Conservation (phyloP, 2,329 filamentous ascomycete genomes). For the Biscogniauxia marginata region DNA sequence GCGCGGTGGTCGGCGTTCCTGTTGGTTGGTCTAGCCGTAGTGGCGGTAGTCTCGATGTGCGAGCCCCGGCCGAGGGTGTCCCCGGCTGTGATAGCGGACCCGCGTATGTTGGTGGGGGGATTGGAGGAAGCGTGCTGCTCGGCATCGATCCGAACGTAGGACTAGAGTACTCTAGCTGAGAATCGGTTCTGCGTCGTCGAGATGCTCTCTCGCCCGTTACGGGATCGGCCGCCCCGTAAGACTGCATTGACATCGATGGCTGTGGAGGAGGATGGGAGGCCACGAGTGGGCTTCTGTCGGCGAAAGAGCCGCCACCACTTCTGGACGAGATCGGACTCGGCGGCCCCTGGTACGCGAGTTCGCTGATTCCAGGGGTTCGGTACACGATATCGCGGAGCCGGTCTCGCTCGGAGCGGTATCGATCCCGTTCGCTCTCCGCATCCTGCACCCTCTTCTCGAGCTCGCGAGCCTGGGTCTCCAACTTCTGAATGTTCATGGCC, state of each 20-base stretch:
- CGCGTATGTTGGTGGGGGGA: conserved; percentile 38
- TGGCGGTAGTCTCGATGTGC: conserved; percentile 47
- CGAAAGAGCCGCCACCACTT: conserved; percentile 35
- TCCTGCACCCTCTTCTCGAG: conserved; percentile 54
- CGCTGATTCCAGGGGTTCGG: conserved; percentile 55
- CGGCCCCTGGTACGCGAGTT: conserved; percentile 50
- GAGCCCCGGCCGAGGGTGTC: conserved; percentile 26
- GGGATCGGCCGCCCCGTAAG: conserved; percentile 41
- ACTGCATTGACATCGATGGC: conserved; percentile 22
- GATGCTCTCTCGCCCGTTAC: conserved; percentile 45
- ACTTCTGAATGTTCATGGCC: conserved; percentile 63
- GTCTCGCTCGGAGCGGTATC: conserved; percentile 71
- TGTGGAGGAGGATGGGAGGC: conserved; percentile 22
- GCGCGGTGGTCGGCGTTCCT: conserved; percentile 22
- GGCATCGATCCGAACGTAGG: conserved; percentile 39
- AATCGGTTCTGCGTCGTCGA: conserved; percentile 48
- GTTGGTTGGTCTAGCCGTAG: conserved; percentile 45
- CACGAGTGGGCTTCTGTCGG: conserved; percentile 38
- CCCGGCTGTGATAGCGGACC: conserved; percentile 32
- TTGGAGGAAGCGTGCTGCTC: conserved; percentile 41
- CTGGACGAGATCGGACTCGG: conserved; percentile 47
- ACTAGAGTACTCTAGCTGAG: conserved; percentile 42
- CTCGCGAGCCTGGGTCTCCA: conserved; percentile 69
- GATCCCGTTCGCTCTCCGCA: conserved; percentile 64
- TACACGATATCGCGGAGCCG: conserved; percentile 66